These are phyloP conservation scores for Alternaria arborescens DNA, from an alignment of 2,329 filamentous ascomycete genomes.

Conservation along the genomic window DNA sequence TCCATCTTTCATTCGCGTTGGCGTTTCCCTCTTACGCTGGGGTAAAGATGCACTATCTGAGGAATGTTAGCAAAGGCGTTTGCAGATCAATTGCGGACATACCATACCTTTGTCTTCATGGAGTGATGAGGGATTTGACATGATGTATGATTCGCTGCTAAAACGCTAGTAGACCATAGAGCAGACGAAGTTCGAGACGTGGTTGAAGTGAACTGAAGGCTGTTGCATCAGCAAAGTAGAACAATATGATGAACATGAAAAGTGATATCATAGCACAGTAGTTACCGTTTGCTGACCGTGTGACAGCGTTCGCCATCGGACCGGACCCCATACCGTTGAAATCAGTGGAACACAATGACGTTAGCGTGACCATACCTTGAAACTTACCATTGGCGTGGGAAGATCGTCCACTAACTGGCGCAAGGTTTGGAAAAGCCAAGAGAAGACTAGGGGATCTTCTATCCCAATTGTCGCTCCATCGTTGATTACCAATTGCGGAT, in stretches of 20 bases:
- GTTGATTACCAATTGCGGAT: background rate
- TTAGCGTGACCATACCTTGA: constrained; percentile 12
- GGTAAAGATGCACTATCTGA: constrained; percentile 9
- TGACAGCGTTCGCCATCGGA: background rate
- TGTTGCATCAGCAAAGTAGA: background rate
- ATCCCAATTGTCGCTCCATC: background rate
- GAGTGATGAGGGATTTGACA: constrained; percentile 19
- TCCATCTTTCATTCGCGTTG: constrained; percentile 21
- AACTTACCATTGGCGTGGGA: background rate
- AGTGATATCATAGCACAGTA: constrained; percentile 18
- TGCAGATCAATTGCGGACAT: background rate
- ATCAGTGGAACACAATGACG: constrained; percentile 11
- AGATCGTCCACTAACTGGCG: background rate
- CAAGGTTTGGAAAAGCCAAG: background rate
- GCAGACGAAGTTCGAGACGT: background rate
- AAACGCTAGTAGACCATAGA: background rate
- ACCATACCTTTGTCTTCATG: constrained; percentile 19
- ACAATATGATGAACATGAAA: background rate
- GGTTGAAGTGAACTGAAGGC: background rate
- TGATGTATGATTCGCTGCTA: constrained; percentile 2
- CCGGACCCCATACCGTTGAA: constrained; percentile 1
- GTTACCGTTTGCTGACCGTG: background rate
- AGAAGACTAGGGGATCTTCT: constrained; percentile 2
- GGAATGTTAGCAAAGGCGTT: background rate
- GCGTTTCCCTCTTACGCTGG: constrained; percentile 12